A percentile compares a stretch with the other conserved stretches of the same genome.
Evolutionary conservation across 352 stramenopile species (phyloP).

Genomic region (Phytophthora aleatoria): DNA sequence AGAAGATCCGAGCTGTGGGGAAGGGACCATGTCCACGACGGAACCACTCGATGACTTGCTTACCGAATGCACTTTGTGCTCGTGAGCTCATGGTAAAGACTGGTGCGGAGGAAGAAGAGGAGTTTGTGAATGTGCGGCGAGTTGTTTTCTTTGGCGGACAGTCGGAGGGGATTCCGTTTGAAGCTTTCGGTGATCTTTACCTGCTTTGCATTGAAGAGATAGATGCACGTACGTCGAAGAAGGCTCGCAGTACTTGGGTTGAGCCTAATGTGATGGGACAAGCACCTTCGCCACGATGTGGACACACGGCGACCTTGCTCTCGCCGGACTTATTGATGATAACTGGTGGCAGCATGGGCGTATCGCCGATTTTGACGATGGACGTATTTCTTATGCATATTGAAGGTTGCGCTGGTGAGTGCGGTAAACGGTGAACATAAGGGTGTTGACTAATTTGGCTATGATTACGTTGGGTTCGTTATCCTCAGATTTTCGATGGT

Average conservation of each 20-base stretch:
- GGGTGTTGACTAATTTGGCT: neutral
- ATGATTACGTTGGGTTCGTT: neutral
- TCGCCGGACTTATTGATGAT: slow-evolving; percentile 50
- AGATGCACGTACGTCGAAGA: slow-evolving; percentile 11
- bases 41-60: slow-evolving; percentile 70
- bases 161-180: slow-evolving; percentile 68
- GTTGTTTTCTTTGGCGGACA: slow-evolving; percentile 75
- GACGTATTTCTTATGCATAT: slow-evolving; percentile 53
- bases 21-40: slow-evolving; percentile 54
- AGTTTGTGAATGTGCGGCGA: slow-evolving; percentile 39
- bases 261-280: slow-evolving; percentile 32
- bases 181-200: slow-evolving; percentile 68
- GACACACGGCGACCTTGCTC: slow-evolving; percentile 53
- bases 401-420: slow-evolving; percentile 38
- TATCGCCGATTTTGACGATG: slow-evolving; percentile 48
- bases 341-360: slow-evolving; percentile 67
- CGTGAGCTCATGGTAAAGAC: neutral
- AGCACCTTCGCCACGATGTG: slow-evolving; percentile 49
- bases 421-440: neutral
- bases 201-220: slow-evolving; percentile 47
- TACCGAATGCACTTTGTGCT: slow-evolving; percentile 39
- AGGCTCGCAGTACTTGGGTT: slow-evolving; percentile 48
- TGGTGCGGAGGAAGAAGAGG: slow-evolving; percentile 6
- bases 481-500: slow-evolving; percentile 58
- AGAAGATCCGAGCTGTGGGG: slow-evolving; percentile 54